Base-by-base conservation (phyloP, 176 grass and related monocot species). In the Carex cristatella region DNA sequence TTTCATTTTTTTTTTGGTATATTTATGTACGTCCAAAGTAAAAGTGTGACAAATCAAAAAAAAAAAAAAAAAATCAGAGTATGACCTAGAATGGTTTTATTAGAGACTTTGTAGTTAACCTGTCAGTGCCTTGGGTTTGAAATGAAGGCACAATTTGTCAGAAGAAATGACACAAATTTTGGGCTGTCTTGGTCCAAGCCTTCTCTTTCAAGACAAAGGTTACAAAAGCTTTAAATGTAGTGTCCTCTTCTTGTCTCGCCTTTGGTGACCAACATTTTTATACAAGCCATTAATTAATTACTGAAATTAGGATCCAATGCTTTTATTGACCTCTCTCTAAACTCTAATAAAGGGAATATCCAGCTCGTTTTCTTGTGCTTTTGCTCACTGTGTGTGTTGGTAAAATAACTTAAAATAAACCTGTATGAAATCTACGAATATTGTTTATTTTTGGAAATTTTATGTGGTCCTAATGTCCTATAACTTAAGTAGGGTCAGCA, bases 241-340 rank as follows among this genome's bases (percentile, higher is more conserved):
- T 83, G 81, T 86, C 84, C 12, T 63, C 55, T 86, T 68, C 33
- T 44, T 85, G 84, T 85, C 61, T 78, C 84, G 8, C 5, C 73
- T 15, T 75, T 64, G 38, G 56, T 46, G 37, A 65, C 61, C 59
- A 28, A 40, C 59, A 46, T 83, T 54, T 56, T 56, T 16, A 65
- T 83, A 54, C 12, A 76, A 55, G 27, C 53, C 2, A 58, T 56
- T 69, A 49, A 23, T 83, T 83, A 54, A 28, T 85, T 48, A 85
- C 10, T 62, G 28, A 56, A 62, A 23, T 23, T 23, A 64, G 56
- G 35, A 86, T 86, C 84, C 84, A 79, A 85, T 85, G 84, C 70
- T 53, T 28, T 61, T 10, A 51, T 85, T 86, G 71, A 66, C 71
- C 44, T 55, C 13, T 13, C 59, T 72, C 48, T 44, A 44, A 68